Conservation (phyloP, 139 green algal genomes). For the Choricystis sp. region DNA sequence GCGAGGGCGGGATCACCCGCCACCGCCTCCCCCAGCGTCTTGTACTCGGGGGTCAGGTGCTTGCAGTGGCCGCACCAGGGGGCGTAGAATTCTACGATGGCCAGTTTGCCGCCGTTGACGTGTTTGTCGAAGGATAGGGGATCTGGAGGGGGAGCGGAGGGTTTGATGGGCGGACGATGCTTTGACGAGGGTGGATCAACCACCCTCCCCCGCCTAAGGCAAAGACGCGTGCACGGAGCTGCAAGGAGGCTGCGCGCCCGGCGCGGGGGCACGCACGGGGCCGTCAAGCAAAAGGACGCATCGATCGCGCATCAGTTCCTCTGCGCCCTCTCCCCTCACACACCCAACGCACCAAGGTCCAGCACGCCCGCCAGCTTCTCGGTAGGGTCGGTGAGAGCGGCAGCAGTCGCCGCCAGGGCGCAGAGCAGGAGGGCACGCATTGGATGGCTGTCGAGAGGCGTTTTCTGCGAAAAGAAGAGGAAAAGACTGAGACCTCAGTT, state of each 20-base stretch:
- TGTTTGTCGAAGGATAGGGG: conserved; percentile 42
- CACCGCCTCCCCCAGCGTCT: conserved; percentile 47
- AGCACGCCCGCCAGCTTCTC: conserved; percentile 19
- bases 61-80: conserved; percentile 60
- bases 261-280: too few relatives aligned
- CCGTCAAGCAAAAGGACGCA: too few relatives aligned
- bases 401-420: background rate
- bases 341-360: conserved; percentile 24
- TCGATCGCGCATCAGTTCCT: too few relatives aligned
- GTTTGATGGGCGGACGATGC: too few relatives aligned
- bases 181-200: too few relatives aligned
- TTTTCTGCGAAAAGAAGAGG: too few relatives aligned
- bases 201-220: too few relatives aligned
- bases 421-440: background rate
- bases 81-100: conserved; percentile 57
- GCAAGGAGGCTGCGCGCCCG: too few relatives aligned
- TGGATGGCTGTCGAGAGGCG: too few relatives aligned
- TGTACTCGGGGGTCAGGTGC: conserved; percentile 38
- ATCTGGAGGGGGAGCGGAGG: conserved; percentile 16
- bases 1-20: conserved; percentile 39
- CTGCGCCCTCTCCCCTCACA: background rate
- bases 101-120: conserved; percentile 44
- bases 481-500: background rate
- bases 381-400: conserved; percentile 18
- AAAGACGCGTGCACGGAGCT: too few relatives aligned